Percentiles rank a stretch among this genome's conserved stretches.
phyloP scores from a whole-genome alignment of 805 yeast genomes.

The Pichia occidentalis region DNA sequence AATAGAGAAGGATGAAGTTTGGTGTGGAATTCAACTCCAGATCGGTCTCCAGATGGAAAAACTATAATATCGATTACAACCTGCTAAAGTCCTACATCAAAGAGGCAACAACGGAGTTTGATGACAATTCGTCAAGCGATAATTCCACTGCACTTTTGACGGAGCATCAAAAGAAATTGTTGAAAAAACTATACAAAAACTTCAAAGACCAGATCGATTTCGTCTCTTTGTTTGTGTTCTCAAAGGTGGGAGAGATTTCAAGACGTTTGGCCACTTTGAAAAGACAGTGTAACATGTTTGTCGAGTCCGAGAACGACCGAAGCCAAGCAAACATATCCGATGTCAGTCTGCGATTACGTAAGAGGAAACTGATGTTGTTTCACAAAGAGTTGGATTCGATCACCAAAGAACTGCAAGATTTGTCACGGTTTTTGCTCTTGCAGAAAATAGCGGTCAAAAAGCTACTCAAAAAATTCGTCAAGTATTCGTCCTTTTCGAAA shows the following conservation, averaged over 20 bases:
- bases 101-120: constrained; percentile 38
- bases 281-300: constrained; percentile 23
- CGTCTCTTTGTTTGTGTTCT: constrained; percentile 54
- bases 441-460: constrained; percentile 72
- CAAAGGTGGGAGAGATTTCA: constrained; percentile 65
- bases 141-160: constrained; percentile 8
- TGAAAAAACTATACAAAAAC: constrained; percentile 34
- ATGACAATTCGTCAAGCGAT: constrained; percentile 9
- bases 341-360: constrained; percentile 18
- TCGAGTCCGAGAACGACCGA: constrained; percentile 15
- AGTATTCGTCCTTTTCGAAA: constrained; percentile 34
- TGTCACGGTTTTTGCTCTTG: constrained; percentile 63
- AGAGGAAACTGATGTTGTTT: constrained; percentile 21
- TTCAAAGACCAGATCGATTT: constrained; percentile 56
- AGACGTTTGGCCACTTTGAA: constrained; percentile 33
- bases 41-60: constrained; percentile 84
- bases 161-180: constrained; percentile 17
- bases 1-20: constrained; percentile 66
- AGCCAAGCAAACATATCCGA: constrained; percentile 1
- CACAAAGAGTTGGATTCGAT: constrained; percentile 36
- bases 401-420: constrained; percentile 50
- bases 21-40: constrained; percentile 68
- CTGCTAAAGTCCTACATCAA: constrained; percentile 63
- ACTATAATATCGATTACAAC: constrained; percentile 77
- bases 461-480: constrained; percentile 61